Evolutionary conservation across 1,139 yeast species (phyloP).

Genomic region (Blastobotrys malaysiensis): DNA sequence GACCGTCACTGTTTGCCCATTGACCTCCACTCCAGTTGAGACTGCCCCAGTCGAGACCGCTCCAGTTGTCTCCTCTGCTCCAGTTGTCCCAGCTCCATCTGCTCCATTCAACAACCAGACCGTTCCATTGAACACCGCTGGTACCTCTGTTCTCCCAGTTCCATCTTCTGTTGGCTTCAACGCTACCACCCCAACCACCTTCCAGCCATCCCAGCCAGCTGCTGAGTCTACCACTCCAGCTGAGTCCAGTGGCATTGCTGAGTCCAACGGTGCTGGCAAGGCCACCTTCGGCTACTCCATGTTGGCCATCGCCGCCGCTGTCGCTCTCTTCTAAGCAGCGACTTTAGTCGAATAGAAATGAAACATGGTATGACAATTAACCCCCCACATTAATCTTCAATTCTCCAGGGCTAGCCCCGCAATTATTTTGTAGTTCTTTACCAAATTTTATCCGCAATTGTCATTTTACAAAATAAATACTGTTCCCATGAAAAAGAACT

Average conservation of each 20-base stretch:
- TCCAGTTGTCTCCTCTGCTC: slow-evolving; percentile 10
- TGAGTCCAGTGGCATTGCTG: slow-evolving; percentile 4
- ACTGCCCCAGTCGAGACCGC: slow-evolving; percentile 9
- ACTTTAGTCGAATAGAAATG: background rate
- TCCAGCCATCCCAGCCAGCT: background rate
- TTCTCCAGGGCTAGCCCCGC: background rate
- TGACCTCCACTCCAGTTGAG: slow-evolving; percentile 12
- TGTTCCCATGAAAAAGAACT: background rate
- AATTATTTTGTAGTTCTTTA: slow-evolving; percentile 6
- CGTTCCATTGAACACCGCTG: slow-evolving; percentile 2
- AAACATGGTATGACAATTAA: background rate
- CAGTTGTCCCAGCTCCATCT: slow-evolving; percentile 8
- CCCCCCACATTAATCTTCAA: background rate
- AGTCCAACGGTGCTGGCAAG: slow-evolving; percentile 11
- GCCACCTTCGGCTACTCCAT: slow-evolving; percentile 10
- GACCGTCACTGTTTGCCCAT: slow-evolving; percentile 19
- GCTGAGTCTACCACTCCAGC: background rate
- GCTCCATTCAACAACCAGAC: slow-evolving; percentile 5
- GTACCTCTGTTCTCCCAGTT: slow-evolving; percentile 8
- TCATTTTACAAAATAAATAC: background rate
- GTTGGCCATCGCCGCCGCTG: slow-evolving; percentile 12
- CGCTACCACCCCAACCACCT: background rate
- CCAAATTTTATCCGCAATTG: background rate
- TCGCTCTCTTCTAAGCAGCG: slow-evolving; percentile 11
- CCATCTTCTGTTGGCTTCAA: slow-evolving; percentile 4